Percentiles rank a stretch among this genome's conserved stretches.
phyloP scores from a whole-genome alignment of 164 flowering plant genomes.

The Dillenia turbinata region DNA sequence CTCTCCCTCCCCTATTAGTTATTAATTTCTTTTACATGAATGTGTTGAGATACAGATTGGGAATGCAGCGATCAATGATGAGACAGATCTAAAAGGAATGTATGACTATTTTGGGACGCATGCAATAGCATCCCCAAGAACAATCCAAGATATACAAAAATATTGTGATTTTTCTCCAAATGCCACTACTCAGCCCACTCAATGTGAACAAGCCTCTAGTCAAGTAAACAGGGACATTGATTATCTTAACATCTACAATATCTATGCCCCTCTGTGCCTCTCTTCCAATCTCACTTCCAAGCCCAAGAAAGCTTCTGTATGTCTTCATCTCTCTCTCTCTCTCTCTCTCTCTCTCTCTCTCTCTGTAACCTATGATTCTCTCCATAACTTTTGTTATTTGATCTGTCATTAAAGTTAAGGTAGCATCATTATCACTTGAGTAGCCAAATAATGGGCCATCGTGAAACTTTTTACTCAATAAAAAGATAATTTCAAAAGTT shows the following conservation, averaged over 20 bases:
- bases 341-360: no score
- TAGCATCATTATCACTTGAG: no score
- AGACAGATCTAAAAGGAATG: conserved; percentile 53
- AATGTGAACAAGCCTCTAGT: conserved; percentile 15
- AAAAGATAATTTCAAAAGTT: no score
- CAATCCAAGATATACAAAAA: conserved; percentile 9
- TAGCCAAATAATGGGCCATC: no score
- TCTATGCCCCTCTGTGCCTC: conserved; percentile 58
- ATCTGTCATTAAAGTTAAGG: no score
- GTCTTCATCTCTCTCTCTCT: neutral
- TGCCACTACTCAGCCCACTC: neutral
- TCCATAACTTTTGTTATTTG: no score
- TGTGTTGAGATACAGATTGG: conserved; percentile 50
- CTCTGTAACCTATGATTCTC: no score
- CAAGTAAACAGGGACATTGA: neutral
- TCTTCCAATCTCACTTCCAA: conserved; percentile 22
- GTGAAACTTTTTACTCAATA: no score
- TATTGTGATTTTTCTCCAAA: conserved; percentile 44
- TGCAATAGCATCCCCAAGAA: conserved; percentile 47
- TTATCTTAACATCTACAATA: conserved; percentile 51
- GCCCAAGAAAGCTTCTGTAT: conserved; percentile 38
- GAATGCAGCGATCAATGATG: conserved; percentile 63
- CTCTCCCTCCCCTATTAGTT: neutral
- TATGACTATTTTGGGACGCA: conserved; percentile 54
- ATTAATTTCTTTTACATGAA: no score